A percentile compares a stretch with the other conserved stretches of the same genome.
Evolutionary conservation across 371 early-diverging fungal genomes (phyloP).

Genomic region (Mucor velutinosus): DNA sequence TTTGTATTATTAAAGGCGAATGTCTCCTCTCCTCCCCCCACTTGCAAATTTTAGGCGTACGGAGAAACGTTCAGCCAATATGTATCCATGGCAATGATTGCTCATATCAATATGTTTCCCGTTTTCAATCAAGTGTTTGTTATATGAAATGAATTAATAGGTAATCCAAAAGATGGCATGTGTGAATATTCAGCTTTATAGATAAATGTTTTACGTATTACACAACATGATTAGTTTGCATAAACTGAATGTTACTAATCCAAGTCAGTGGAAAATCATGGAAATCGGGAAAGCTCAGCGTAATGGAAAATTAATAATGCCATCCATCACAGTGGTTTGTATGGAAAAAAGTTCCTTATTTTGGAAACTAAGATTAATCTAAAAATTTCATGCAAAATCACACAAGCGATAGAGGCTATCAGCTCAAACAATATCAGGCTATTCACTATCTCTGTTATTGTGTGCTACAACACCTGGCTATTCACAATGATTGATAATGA

Average conservation of each 20-base stretch:
- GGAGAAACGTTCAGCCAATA: neutral
- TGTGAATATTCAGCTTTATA: neutral
- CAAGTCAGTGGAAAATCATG: neutral
- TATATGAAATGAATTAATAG: neutral
- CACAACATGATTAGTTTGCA: neutral
- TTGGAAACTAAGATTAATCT: neutral
- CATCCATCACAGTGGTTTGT: neutral
- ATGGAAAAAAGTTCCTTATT: neutral
- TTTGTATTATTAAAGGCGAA: neutral
- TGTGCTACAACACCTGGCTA: neutral
- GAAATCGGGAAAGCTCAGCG: neutral
- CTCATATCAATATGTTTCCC: neutral
- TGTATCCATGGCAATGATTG: neutral
- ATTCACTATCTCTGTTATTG: neutral
- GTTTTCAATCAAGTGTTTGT: neutral
- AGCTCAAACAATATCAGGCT: neutral
- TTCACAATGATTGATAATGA: neutral
- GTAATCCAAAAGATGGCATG: neutral
- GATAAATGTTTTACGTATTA: neutral
- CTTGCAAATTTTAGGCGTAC: neutral
- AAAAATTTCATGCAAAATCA: neutral
- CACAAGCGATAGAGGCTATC: neutral
- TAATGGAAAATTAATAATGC: neutral
- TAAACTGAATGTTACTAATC: neutral
- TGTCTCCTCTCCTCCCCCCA: neutral